These are phyloP conservation scores for Wickerhamomyces chambardii DNA, from an alignment of 805 yeast species.

Conservation along the genomic window DNA sequence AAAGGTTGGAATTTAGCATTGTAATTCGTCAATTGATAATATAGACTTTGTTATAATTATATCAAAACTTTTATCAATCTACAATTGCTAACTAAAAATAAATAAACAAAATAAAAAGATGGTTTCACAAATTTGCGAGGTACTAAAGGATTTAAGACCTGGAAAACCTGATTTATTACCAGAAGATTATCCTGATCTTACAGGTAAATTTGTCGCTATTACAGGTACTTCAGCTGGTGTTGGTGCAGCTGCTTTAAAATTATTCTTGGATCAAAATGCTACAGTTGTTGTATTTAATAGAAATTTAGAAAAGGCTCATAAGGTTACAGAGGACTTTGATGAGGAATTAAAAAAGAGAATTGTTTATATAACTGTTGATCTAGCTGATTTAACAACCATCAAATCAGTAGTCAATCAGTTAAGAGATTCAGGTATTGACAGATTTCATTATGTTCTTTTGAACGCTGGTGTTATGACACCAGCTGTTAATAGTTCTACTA, in stretches of 20 bases:
- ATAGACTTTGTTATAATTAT: no score
- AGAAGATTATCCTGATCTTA: constrained; percentile 11
- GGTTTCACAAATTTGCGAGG: not conserved
- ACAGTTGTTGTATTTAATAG: constrained; percentile 24
- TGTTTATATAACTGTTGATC: constrained; percentile 17
- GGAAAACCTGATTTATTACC: constrained; percentile 9
- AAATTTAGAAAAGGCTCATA: constrained; percentile 5
- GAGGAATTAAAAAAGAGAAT: constrained; percentile 13
- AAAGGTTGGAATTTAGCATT: no score
- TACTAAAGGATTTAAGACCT: not conserved
- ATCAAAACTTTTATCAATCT: no score
- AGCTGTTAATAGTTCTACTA: constrained; percentile 20
- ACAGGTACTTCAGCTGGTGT: constrained; percentile 19
- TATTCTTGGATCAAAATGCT: constrained; percentile 17
- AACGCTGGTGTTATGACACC: constrained; percentile 30
- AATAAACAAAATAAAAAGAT: no score
- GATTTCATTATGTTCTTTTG: constrained; percentile 25
- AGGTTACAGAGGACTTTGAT: constrained; percentile 18
- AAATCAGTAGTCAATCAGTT: constrained; percentile 20
- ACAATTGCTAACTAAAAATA: no score
- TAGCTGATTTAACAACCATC: constrained; percentile 27
- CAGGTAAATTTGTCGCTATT: constrained; percentile 10
- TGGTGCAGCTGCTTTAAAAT: constrained; percentile 19
- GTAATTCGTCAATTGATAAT: no score
- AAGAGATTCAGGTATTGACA: constrained; percentile 4